Evolutionary conservation across 2,329 filamentous ascomycete species (phyloP).

Genomic region (Aspergillus ochraceus): DNA sequence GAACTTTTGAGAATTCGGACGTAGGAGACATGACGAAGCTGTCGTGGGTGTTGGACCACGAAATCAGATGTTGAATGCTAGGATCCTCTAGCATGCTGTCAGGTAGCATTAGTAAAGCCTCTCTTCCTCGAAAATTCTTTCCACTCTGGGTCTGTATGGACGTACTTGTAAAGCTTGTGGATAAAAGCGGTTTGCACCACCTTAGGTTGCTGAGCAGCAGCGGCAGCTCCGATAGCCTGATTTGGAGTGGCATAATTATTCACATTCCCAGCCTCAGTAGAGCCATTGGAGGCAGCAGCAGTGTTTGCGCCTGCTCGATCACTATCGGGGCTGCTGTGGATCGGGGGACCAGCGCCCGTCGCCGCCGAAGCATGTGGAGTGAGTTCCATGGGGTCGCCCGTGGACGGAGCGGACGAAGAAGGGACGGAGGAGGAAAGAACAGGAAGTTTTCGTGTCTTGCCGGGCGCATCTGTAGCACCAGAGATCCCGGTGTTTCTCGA

Average conservation of each 20-base stretch:
- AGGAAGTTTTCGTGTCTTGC: slow-evolving; percentile 53
- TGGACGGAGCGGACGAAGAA: slow-evolving; percentile 38
- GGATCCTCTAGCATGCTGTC: slow-evolving; percentile 92
- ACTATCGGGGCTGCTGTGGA: slow-evolving; percentile 49
- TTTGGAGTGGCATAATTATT: slow-evolving; percentile 28
- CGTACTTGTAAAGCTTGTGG: slow-evolving; percentile 97
- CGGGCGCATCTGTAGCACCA: slow-evolving; percentile 39
- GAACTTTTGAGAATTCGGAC: slow-evolving; percentile 94
- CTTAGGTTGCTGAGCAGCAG: slow-evolving; percentile 82
- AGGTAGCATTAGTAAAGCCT: slow-evolving; percentile 18
- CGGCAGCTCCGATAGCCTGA: slow-evolving; percentile 46
- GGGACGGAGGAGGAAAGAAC: slow-evolving; percentile 51
- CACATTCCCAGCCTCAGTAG: slow-evolving; percentile 28
- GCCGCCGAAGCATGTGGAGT: slow-evolving; percentile 48
- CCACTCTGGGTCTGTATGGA: slow-evolving; percentile 11
- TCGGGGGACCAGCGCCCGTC: slow-evolving; percentile 48
- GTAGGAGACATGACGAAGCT: slow-evolving; percentile 99
- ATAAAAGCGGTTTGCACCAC: slow-evolving; percentile 98
- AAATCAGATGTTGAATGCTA: slow-evolving; percentile 90
- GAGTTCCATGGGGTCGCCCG: slow-evolving; percentile 57
- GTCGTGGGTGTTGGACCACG: slow-evolving; percentile 89
- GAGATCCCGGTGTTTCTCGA: slow-evolving; percentile 47
- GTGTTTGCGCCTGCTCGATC: slow-evolving; percentile 43
- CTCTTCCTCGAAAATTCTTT: no score
- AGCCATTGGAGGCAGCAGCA: slow-evolving; percentile 33